These are phyloP conservation scores for Ananas comosus DNA, from an alignment of 176 grass and related monocot species.

Conservation along the genomic window DNA sequence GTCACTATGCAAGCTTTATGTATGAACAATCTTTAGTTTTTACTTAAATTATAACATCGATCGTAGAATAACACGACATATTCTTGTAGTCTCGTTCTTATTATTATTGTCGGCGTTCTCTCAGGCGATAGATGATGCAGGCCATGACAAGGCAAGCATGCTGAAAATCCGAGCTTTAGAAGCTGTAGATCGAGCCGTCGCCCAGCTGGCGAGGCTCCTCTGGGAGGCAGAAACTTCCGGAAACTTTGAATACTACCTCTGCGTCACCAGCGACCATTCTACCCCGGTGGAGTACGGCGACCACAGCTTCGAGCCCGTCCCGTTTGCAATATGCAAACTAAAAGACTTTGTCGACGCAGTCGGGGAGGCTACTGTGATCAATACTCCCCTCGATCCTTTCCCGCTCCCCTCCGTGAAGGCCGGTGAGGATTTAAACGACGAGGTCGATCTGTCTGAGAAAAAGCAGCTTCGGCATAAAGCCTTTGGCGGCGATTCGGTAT, in stretches of 20 bases:
- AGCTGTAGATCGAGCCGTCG: constrained; percentile 74
- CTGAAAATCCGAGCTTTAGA: constrained; percentile 72
- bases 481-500: constrained; percentile 55
- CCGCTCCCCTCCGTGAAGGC: constrained; percentile 49
- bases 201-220: constrained; percentile 68
- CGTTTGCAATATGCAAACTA: constrained; percentile 58
- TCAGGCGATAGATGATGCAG: constrained; percentile 89
- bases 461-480: constrained; percentile 23
- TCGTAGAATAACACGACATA: neutral
- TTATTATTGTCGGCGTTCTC: constrained; percentile 8
- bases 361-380: constrained; percentile 51
- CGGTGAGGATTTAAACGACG: constrained; percentile 37
- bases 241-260: constrained; percentile 57
- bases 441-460: constrained; percentile 4
- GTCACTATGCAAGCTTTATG: no score
- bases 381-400: constrained; percentile 52
- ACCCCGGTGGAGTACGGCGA: constrained; percentile 92
- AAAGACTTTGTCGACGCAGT: constrained; percentile 52
- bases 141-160: constrained; percentile 86
- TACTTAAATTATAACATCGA: neutral
- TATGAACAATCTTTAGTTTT: no score
- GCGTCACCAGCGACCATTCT: constrained; percentile 90
- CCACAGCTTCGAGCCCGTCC: constrained; percentile 82
- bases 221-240: constrained; percentile 72
- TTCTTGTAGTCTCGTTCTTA: constrained; percentile 5